These are phyloP conservation scores for Nakataea oryzae DNA, from an alignment of 2,329 filamentous ascomycete genomes.

Conservation along the genomic window DNA sequence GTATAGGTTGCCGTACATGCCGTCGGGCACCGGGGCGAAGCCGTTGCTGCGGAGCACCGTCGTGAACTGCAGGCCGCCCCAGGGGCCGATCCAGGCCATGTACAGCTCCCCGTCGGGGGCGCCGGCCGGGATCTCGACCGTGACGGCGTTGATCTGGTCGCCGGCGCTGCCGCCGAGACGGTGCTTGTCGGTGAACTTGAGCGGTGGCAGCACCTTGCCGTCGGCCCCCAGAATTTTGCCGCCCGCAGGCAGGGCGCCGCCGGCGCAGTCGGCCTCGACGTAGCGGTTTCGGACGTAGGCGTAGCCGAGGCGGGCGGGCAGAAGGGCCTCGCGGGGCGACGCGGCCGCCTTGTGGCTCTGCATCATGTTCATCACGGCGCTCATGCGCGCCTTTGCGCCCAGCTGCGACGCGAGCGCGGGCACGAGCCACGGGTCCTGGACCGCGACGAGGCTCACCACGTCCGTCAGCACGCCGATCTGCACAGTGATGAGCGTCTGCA, in stretches of 20 bases:
- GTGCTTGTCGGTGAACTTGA: conserved; percentile 12
- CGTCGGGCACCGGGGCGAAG: conserved; percentile 16
- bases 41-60: conserved; percentile 12
- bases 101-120: conserved; percentile 11
- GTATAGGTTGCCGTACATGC: conserved; percentile 24
- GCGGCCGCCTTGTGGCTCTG: conserved; percentile 21
- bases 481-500: conserved; percentile 15
- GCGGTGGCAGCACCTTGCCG: conserved; percentile 11
- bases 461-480: conserved; percentile 21
- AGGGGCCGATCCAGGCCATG: conserved; percentile 25
- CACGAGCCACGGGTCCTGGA: conserved; percentile 22
- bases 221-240: conserved; percentile 6
- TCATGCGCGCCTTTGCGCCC: conserved; percentile 22
- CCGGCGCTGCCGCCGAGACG: conserved; percentile 7
- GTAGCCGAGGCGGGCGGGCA: conserved; percentile 20
- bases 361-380: conserved; percentile 27
- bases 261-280: conserved; percentile 14
- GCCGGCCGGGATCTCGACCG: conserved; percentile 12
- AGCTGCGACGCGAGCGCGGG: conserved; percentile 19
- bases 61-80: conserved; percentile 21
- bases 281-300: conserved; percentile 20
- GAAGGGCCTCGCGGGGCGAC: conserved; percentile 20
- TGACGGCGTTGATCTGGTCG: conserved; percentile 10
- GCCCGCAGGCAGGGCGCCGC: conserved; percentile 11
- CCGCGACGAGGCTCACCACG: conserved; percentile 13